These are phyloP conservation scores for Adiantum capillusveneris DNA, from an alignment of 75 land plant species.

Conservation along the genomic window DNA sequence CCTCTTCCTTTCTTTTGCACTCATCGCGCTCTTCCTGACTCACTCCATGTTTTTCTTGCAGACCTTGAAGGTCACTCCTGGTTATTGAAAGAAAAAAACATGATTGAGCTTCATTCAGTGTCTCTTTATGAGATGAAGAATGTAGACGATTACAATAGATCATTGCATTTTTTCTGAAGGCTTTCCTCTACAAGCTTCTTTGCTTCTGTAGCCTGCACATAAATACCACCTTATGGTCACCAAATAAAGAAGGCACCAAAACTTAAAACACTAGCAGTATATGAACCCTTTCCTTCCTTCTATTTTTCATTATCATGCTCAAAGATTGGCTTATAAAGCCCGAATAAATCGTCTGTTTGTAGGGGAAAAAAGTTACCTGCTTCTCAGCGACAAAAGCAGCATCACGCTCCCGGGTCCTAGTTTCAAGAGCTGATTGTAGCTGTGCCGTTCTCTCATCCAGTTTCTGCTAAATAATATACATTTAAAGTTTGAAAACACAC, in stretches of 20 bases:
- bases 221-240: neutral
- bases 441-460: slow-evolving; percentile 23
- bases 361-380: slow-evolving; percentile 1
- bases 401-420: slow-evolving; percentile 30
- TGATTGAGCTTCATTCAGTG: too few relatives aligned
- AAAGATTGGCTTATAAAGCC: too few relatives aligned
- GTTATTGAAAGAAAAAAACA: too few relatives aligned
- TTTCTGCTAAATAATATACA: slow-evolving; percentile 14
- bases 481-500: too few relatives aligned
- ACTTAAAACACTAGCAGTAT: too few relatives aligned
- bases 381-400: slow-evolving; percentile 3
- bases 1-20: slow-evolving; percentile 7
- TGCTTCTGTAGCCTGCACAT: slow-evolving; percentile 20
- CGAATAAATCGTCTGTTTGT: too few relatives aligned
- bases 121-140: neutral
- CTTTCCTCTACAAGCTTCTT: slow-evolving; percentile 16
- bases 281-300: too few relatives aligned
- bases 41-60: neutral
- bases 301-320: too few relatives aligned
- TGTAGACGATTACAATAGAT: slow-evolving; percentile 11
- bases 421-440: slow-evolving; percentile 18
- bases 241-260: too few relatives aligned
- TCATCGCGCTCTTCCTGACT: neutral
- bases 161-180: slow-evolving; percentile 19
- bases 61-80: slow-evolving; percentile 8